Evolutionary conservation across 495 filamentous ascomycete species (phyloP).

Genomic region (Wilcoxina mikolae): DNA sequence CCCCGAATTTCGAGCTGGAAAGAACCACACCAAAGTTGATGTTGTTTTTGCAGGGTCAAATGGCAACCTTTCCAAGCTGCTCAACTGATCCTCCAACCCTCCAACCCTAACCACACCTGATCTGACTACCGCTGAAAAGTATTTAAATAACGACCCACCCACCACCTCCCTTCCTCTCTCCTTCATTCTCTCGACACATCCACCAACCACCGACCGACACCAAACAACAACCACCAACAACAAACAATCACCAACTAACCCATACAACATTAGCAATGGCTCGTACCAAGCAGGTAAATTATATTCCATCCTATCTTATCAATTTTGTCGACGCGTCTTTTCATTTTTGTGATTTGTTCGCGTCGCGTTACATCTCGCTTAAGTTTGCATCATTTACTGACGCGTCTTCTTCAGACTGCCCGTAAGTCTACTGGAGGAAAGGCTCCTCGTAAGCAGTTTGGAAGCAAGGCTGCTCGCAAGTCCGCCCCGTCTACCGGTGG

Average conservation of each 20-base stretch:
- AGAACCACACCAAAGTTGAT: neutral
- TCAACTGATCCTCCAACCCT: neutral
- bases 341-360: neutral
- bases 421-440: slow-evolving; percentile 99
- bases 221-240: slow-evolving; percentile 36
- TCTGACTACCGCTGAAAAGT: slow-evolving; percentile 9
- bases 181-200: slow-evolving; percentile 34
- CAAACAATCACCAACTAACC: slow-evolving; percentile 35
- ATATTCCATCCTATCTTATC: slow-evolving; percentile 4
- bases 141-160: slow-evolving; percentile 38
- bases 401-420: slow-evolving; percentile 47
- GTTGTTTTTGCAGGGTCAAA: slow-evolving; percentile 1
- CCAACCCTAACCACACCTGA: slow-evolving; percentile 3
- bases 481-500: slow-evolving; percentile 59
- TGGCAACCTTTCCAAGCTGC: neutral
- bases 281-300: slow-evolving; percentile 74
- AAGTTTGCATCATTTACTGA: slow-evolving; percentile 9
- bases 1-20: neutral
- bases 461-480: slow-evolving; percentile 71
- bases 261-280: slow-evolving; percentile 65
- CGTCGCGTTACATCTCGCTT: slow-evolving; percentile 4
- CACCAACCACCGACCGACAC: slow-evolving; percentile 33
- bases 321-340: neutral
- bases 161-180: slow-evolving; percentile 35
- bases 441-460: slow-evolving; percentile 96